These are phyloP conservation scores for Colletotrichum euphorbiae DNA, from an alignment of 2,329 filamentous ascomycete species.

Conservation along the genomic window DNA sequence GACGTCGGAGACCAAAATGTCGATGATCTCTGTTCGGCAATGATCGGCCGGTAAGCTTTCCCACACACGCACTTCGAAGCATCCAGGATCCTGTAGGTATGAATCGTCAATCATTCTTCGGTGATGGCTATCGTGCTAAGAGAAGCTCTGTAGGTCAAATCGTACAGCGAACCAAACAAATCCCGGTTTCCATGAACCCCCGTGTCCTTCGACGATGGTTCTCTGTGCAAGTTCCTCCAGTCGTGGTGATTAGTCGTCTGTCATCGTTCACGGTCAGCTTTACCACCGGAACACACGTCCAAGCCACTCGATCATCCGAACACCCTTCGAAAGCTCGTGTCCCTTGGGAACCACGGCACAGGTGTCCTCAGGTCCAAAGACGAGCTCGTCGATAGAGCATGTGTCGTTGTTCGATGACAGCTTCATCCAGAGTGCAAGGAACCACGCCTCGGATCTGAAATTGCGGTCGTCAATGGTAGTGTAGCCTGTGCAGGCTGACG, in stretches of 20 bases:
- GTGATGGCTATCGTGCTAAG: slow-evolving; percentile 35
- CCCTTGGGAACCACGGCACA: background rate
- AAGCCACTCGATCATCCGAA: slow-evolving; percentile 1
- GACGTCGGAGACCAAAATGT: background rate
- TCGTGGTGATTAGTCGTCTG: background rate
- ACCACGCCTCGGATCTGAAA: slow-evolving; percentile 42
- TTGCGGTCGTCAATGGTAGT: slow-evolving; percentile 55
- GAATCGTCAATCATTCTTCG: slow-evolving; percentile 31
- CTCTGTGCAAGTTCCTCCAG: background rate
- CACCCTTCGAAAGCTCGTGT: background rate
- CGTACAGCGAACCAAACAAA: slow-evolving; percentile 32
- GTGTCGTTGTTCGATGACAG: background rate
- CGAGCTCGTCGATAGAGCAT: slow-evolving; percentile 7
- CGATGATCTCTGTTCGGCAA: background rate
- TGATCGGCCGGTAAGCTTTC: background rate
- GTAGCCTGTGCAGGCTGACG: slow-evolving; percentile 51
- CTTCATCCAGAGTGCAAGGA: slow-evolving; percentile 20
- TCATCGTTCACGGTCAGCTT: too few relatives aligned
- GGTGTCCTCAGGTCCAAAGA: background rate
- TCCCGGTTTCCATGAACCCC: background rate
- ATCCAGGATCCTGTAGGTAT: slow-evolving; percentile 6
- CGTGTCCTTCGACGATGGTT: background rate
- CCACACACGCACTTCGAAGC: background rate
- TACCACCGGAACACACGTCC: background rate
- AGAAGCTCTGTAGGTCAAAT: slow-evolving; percentile 34